These are phyloP conservation scores for Apiotrichum brassicae DNA, from an alignment of 1,284 basidiomycete species.

Conservation along the genomic window DNA sequence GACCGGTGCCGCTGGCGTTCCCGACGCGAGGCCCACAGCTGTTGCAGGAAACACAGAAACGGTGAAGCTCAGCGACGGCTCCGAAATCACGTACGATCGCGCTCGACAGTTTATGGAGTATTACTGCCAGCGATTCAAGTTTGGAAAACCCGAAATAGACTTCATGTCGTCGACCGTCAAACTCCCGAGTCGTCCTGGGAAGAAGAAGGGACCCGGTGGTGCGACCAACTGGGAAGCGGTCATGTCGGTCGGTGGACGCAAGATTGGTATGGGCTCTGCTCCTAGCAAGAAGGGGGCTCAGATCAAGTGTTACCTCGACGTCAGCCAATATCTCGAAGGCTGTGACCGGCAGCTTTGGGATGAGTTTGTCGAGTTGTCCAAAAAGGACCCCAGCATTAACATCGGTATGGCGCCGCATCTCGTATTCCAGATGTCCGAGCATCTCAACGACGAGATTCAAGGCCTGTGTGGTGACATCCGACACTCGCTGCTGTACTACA, in stretches of 20 bases:
- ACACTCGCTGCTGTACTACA: conserved; percentile 51
- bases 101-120: conserved; percentile 92
- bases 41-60: conserved; percentile 6
- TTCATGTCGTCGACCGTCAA: conserved; percentile 46
- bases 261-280: conserved; percentile 71
- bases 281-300: conserved; percentile 69
- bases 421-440: conserved; percentile 61
- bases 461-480: conserved; percentile 66
- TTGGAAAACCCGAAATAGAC: conserved; percentile 71
- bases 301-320: conserved; percentile 75
- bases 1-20: conserved; percentile 5
- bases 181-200: conserved; percentile 1
- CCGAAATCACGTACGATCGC: conserved; percentile 62
- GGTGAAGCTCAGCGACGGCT: conserved; percentile 59
- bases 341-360: conserved; percentile 78
- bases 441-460: conserved; percentile 66
- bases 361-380: conserved; percentile 52
- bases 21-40: conserved; percentile 10
- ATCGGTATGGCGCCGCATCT: conserved; percentile 64
- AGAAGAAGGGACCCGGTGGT: conserved; percentile 27
- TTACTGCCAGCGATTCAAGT: conserved; percentile 77
- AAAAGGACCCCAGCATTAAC: conserved; percentile 37
- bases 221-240: conserved; percentile 64
- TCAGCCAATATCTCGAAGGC: conserved; percentile 74
- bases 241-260: conserved; percentile 70